Percentiles rank a stretch among this genome's conserved stretches.
Conservation (phyloP, 331 rosid genomes). For the Cydonia oblonga region DNA sequence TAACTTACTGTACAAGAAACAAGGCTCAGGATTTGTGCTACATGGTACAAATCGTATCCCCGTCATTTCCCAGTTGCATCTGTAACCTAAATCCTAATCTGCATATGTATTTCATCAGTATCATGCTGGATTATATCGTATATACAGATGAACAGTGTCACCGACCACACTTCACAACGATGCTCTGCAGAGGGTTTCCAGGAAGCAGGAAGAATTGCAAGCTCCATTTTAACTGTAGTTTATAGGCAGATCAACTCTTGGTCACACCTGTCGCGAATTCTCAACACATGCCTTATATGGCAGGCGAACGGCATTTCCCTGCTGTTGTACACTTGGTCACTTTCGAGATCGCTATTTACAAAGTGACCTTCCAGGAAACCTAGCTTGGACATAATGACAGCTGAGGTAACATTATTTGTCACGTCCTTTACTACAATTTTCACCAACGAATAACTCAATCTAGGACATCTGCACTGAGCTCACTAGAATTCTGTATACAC, state of each 20-base stretch:
- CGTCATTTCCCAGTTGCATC: neutral
- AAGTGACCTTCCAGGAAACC: neutral
- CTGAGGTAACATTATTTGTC: neutral
- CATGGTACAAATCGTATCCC: neutral
- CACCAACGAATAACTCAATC: neutral
- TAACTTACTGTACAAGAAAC: no score
- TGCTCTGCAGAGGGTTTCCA: neutral
- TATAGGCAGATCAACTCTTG: neutral
- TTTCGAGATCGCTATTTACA: neutral
- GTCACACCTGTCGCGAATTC: neutral
- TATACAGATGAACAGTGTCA: neutral
- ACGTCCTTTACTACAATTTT: neutral
- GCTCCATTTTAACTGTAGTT: neutral
- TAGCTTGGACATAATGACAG: neutral
- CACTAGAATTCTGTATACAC: conserved; percentile 23
- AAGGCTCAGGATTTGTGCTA: no score
- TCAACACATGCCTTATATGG: neutral
- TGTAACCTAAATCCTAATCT: neutral
- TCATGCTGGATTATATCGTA: neutral
- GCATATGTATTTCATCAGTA: neutral
- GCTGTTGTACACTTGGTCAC: neutral
- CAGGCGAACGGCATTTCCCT: neutral
- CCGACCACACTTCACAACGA: neutral
- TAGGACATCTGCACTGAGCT: conserved; percentile 9
- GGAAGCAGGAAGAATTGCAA: neutral